Percentiles rank a stretch among this genome's conserved stretches.
Conservation (phyloP, 176 grass and related monocot genomes). For the Puccinellia tenuiflora region DNA sequence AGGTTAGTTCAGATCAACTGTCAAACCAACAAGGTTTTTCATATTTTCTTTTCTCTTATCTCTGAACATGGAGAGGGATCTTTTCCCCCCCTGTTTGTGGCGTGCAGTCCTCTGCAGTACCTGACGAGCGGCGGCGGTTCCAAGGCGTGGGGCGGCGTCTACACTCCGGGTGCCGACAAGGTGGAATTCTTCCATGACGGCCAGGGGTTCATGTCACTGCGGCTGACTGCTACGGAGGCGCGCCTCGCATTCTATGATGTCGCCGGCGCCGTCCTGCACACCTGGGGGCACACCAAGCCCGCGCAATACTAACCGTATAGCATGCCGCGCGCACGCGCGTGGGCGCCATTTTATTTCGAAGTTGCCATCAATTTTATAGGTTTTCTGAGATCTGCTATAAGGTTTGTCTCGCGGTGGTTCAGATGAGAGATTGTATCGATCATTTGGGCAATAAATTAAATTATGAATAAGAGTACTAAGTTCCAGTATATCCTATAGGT, state of each 20-base stretch:
- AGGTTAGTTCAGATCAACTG: constrained; percentile 22
- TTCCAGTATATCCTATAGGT: no score
- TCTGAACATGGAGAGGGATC: neutral
- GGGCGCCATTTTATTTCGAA: neutral
- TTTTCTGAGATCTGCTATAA: neutral
- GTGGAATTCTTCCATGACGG: constrained; percentile 72
- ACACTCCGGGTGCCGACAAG: constrained; percentile 29
- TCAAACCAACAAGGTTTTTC: neutral
- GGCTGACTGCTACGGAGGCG: constrained; percentile 12
- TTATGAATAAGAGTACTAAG: no score
- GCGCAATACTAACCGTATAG: neutral
- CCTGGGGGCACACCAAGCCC: constrained; percentile 38
- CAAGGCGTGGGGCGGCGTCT: constrained; percentile 57
- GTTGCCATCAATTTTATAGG: no score
- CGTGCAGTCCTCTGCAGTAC: constrained; percentile 42
- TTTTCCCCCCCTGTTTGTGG: neutral
- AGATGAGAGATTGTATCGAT: neutral
- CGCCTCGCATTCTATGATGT: constrained; percentile 37
- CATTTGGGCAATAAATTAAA: neutral
- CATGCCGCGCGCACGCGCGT: neutral
- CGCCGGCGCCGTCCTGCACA: constrained; percentile 30
- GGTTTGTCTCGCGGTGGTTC: neutral
- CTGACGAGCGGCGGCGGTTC: constrained; percentile 67
- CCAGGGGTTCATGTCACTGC: constrained; percentile 65
- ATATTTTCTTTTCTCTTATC: neutral